phyloP scores from a whole-genome alignment of 78 protist genomes.

The Pelomyxa schiedti region DNA sequence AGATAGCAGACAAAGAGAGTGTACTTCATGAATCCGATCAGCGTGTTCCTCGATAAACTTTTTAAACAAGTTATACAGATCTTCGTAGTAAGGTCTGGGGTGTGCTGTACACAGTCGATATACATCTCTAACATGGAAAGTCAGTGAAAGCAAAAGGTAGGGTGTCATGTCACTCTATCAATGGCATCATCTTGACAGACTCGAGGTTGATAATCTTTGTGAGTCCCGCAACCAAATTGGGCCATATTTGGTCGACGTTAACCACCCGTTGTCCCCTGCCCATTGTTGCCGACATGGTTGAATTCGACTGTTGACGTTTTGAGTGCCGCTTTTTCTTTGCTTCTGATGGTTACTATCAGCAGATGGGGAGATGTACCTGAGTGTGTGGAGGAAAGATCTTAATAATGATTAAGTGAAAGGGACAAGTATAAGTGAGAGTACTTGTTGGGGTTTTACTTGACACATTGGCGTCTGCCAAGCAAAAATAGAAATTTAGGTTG shows the following conservation, averaged over 20 bases:
- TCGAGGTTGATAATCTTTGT: background rate
- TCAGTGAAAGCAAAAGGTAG: background rate
- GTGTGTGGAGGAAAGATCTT: too few species aligned
- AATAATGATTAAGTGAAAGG: too few species aligned
- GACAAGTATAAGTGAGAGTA: too few species aligned
- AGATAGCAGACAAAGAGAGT: background rate
- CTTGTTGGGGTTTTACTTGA: too few species aligned
- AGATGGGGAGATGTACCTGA: too few species aligned
- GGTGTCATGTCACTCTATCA: background rate
- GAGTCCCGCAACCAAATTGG: background rate
- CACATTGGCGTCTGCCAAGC: too few species aligned
- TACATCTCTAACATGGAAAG: background rate
- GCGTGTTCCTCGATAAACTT: slow-evolving; percentile 44
- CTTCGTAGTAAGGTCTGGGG: slow-evolving; percentile 2
- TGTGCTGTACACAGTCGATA: background rate
- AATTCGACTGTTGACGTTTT: too few species aligned
- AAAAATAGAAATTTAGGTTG: too few species aligned
- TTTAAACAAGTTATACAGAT: slow-evolving; percentile 29
- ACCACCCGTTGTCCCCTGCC: too few species aligned
- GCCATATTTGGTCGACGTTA: background rate
- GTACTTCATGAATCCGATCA: background rate
- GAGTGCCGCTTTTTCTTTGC: too few species aligned
- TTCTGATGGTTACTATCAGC: too few species aligned
- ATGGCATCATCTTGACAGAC: background rate
- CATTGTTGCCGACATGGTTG: too few species aligned